Evolutionary conservation across 306 rosid species (phyloP), one percentile per base, ranked within the genome.

Genomic region (Luffa aegyptiaca): DNA sequence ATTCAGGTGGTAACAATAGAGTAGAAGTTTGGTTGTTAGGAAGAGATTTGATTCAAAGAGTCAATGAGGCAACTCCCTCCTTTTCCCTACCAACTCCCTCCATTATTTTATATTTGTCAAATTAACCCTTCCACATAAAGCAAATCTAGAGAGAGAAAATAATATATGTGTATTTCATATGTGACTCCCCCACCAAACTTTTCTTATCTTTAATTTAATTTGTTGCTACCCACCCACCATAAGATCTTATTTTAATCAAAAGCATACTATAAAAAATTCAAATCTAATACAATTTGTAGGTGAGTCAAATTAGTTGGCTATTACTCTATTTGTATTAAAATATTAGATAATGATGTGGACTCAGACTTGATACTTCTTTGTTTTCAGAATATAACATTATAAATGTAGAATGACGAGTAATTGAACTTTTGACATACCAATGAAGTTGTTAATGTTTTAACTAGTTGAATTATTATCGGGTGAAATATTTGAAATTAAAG

Each of bases 221-320:
- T 44, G 16, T 42, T n/a, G 37, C 57, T 41, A 71, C 46, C 76
- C 11, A 71, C 76, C 76, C 76, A 71, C 57, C 11, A 44, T 21
- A n/a, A 68, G 9, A 46, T 6, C 3, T 44, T 71, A 71, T 46
- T 12, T 71, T n/a, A 21, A 71, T 71, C 76, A 71, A 71, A 71
- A 71, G 6, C 57, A 71, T 71, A 46, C 26, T 12, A 12, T 66
- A 42, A 42, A 18, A 16, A 37, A 41, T n/a, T 26, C 46, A 64
- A 18, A 69, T 9, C 10, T 11, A 71, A 71, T 21, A 21, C 7
- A 46, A 71, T 21, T 71, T 71, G 10, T 46, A 71, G 76, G 76
- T 71, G 76, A 46, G 76, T 71, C 76, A 71, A 71, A 71, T 71
- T 71, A 46, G 76, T 71, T 71, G 76, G 76, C 57, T 12, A 55